Evolutionary conservation across 805 yeast genomes (phyloP), one percentile per base, ranked within the genome.

Genomic region (Priceomyces castillae): DNA sequence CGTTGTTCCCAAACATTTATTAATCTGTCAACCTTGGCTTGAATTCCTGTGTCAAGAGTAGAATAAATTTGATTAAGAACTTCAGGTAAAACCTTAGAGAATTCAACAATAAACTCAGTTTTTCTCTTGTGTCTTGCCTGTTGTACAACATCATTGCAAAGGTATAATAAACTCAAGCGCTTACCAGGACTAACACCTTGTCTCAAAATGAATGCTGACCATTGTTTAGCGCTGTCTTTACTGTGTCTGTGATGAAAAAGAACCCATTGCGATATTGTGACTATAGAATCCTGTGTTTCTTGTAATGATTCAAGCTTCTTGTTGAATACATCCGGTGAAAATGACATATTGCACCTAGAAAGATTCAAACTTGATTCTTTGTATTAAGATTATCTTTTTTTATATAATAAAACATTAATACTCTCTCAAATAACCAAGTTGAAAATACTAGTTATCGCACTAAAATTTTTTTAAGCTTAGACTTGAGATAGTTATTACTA

Each of bases 111-210:
- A 50, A 84, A 82, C 38, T 80, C 86, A 3, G 66, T 65, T 53
- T 77, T 80, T 46, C 77, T 72, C 52, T 81, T 79, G 26, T 83
- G 81, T 46, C 82, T 73, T 2, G 90, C 80, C 57, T 85, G 85
- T 61, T 88, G 96, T 1, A 87, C 84, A 17, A 88, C 82, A 51
- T 88, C 96, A 59, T 88, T 88, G 40, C 85, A 83, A 11, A 88
- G 67, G 55, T 88, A 88, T 18, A 88, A 70, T 43, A 84, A 62
- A 2, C 84, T 73, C 40, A 84, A 69, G 46, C 73, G 76, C 52
- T 76, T 71, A n/a, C 50, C 41, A 4, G 61, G 53, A 16, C 28
- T 39, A 23, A 26, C 28, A 18, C 45, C 35, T 26, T 44, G 37
- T 5, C 30, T 44, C 43, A 46, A 47, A 12, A 59, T 51, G 50